Evolutionary conservation across 805 yeast genomes (phyloP).

Genomic region (Nakazawaea populi): DNA sequence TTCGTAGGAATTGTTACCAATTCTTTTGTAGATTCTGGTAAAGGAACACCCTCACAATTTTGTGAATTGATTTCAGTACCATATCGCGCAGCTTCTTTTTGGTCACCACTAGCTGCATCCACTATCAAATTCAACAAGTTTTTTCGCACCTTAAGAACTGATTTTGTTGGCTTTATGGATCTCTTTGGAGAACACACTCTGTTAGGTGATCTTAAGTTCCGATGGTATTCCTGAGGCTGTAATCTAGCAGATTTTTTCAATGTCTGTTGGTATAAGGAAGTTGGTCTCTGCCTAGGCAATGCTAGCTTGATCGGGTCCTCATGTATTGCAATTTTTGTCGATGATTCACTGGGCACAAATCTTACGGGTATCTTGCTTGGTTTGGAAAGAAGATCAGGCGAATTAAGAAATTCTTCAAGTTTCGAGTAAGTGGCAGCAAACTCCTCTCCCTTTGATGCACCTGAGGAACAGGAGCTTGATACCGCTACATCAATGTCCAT

Average conservation of each 20-base stretch:
- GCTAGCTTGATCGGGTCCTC: conserved; percentile 7
- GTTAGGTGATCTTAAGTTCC: conserved; percentile 26
- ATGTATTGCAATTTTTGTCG: conserved; percentile 3
- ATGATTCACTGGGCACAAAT: neutral
- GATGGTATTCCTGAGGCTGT: conserved; percentile 11
- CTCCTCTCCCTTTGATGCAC: neutral
- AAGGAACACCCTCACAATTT: conserved; percentile 55
- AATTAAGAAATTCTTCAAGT: neutral
- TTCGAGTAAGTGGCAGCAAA: neutral
- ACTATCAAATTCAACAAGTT: conserved; percentile 43
- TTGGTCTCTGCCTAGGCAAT: neutral
- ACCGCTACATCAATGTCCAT: conserved; percentile 9
- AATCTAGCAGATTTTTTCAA: conserved; percentile 10
- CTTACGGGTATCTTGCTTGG: conserved; percentile 9
- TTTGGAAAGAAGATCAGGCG: neutral
- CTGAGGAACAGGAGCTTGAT: conserved; percentile 1
- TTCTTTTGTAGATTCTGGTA: conserved; percentile 53
- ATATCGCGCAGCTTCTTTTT: conserved; percentile 60
- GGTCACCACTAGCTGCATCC: conserved; percentile 53
- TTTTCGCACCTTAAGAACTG: conserved; percentile 25
- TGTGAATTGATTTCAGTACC: conserved; percentile 65
- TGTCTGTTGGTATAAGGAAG: neutral
- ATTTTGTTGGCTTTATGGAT: conserved; percentile 22
- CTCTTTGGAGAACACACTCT: conserved; percentile 38
- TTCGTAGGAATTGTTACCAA: conserved; percentile 52